phyloP scores from a whole-genome alignment of 495 filamentous ascomycete species.

The Penicillium lividum region DNA sequence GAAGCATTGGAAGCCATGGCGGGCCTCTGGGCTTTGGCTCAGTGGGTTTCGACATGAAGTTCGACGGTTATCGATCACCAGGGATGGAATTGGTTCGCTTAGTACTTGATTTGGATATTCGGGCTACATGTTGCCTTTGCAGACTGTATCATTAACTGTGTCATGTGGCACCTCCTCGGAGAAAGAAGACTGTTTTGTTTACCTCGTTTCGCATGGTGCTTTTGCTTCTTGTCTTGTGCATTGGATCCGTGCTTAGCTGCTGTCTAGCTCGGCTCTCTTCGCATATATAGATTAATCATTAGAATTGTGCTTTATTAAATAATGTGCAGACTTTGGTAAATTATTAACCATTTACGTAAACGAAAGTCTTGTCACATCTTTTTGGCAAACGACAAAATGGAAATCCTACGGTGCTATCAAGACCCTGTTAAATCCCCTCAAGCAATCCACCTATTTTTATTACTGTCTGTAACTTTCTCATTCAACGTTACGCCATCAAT shows the following conservation, averaged over 20 bases:
- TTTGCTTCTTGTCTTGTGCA: constrained; percentile 28
- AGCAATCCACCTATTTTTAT: too few relatives aligned
- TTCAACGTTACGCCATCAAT: too few relatives aligned
- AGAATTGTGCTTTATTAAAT: constrained; percentile 18
- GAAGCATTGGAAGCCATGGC: constrained; percentile 20
- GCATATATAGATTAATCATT: constrained; percentile 33
- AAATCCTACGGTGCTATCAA: too few relatives aligned
- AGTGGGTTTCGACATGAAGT: constrained; percentile 4
- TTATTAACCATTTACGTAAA: too few relatives aligned
- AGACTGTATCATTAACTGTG: constrained; percentile 38
- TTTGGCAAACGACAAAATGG: too few relatives aligned
- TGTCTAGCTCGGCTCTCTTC: constrained; percentile 19
- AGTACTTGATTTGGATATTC: constrained; percentile 26
- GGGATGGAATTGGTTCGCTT: constrained; percentile 24
- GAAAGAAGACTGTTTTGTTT: constrained; percentile 39
- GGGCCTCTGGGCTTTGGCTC: constrained; percentile 8
- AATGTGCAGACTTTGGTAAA: neutral
- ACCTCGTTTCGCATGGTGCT: constrained; percentile 22
- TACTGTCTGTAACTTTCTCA: too few relatives aligned
- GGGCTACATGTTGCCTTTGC: constrained; percentile 26
- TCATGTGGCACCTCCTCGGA: constrained; percentile 39
- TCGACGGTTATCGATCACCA: constrained; percentile 26
- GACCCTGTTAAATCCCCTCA: too few relatives aligned
- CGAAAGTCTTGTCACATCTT: too few relatives aligned
- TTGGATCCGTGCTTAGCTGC: constrained; percentile 25